These are phyloP conservation scores for Moniliophthora roreri DNA, from an alignment of 1,284 basidiomycete genomes.

Conservation along the genomic window DNA sequence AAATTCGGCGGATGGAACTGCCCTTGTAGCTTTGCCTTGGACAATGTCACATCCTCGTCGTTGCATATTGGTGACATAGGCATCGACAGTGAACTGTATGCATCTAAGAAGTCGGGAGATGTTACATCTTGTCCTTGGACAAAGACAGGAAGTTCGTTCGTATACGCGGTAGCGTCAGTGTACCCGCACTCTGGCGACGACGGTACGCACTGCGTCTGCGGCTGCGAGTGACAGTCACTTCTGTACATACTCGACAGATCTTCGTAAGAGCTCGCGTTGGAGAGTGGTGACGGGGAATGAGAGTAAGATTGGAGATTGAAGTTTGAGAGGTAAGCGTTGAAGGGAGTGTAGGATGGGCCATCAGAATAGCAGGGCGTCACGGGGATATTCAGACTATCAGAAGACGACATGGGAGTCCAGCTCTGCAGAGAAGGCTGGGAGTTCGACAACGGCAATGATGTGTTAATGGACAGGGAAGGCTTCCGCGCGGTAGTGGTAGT, in stretches of 20 bases:
- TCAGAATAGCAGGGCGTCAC: constrained; percentile 10
- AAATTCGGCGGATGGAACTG: constrained; percentile 4
- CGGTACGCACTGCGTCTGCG: constrained; percentile 1
- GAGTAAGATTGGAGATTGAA: constrained; percentile 3
- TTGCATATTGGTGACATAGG: not conserved
- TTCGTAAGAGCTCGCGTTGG: constrained; percentile 10
- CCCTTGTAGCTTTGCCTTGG: constrained; percentile 6
- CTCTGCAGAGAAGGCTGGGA: not conserved
- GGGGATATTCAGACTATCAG: constrained; percentile 5
- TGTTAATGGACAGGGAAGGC: constrained; percentile 27
- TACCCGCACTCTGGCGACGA: not conserved
- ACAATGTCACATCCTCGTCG: constrained; percentile 6
- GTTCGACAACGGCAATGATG: constrained; percentile 22
- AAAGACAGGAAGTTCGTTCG: constrained; percentile 7
- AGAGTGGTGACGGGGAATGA: constrained; percentile 5
- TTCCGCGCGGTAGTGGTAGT: not conserved
- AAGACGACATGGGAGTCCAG: constrained; percentile 10
- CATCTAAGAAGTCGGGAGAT: not conserved
- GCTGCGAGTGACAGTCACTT: not conserved
- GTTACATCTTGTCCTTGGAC: constrained; percentile 1
- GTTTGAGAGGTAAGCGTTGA: constrained; percentile 1
- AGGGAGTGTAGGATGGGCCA: not conserved
- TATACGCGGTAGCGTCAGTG: not conserved
- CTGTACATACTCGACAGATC: constrained; percentile 9
- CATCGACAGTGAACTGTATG: not conserved